Evolutionary conservation across 2,329 filamentous ascomycete species (phyloP).

Genomic region (Aspergillus niger): DNA sequence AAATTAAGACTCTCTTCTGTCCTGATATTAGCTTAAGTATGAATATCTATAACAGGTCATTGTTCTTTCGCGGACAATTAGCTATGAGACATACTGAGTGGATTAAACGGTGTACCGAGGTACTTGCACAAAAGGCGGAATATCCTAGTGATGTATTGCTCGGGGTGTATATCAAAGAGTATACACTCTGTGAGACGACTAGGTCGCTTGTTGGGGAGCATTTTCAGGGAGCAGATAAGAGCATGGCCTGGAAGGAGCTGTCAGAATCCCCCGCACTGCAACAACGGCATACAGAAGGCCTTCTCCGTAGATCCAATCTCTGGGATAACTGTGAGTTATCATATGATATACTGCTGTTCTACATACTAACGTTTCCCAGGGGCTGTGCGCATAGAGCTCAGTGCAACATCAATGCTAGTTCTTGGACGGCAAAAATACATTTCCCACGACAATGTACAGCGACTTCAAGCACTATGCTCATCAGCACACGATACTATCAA

Average conservation of each 20-base stretch:
- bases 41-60: neutral
- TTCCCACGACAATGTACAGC: neutral
- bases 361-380: neutral
- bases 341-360: neutral
- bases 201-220: neutral
- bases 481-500: slow-evolving; percentile 4
- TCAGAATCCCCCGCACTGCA: neutral
- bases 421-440: neutral
- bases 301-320: neutral
- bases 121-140: neutral
- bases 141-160: slow-evolving; percentile 10
- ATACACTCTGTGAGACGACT: no score
- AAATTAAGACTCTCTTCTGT: no score
- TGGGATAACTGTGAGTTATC: neutral
- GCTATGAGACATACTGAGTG: slow-evolving; percentile 10
- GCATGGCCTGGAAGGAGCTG: neutral
- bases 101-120: slow-evolving; percentile 7
- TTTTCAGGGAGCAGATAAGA: neutral
- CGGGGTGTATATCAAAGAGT: neutral
- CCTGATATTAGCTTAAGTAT: neutral
- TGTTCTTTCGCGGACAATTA: slow-evolving; percentile 11
- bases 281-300: neutral
- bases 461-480: neutral
- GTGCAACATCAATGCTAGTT: neutral
- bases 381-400: slow-evolving; percentile 6